Evolutionary conservation across 2,329 filamentous ascomycete species (phyloP), one percentile per base, ranked within the genome.

Genomic region (Arthrobotrys iridis): DNA sequence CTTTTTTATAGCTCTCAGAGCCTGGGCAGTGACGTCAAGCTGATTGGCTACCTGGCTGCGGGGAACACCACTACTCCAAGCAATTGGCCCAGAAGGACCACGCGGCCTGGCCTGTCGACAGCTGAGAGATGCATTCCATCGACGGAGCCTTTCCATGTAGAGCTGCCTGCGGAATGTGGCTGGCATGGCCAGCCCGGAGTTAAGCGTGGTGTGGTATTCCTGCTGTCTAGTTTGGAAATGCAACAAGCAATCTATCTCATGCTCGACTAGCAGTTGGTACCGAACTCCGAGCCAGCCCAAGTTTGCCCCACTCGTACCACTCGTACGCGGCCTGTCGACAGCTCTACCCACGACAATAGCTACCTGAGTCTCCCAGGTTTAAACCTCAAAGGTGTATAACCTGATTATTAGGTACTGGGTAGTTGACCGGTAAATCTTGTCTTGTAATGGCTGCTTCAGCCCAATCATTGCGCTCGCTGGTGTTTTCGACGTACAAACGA

Each of bases 381-480:
- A n/a, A 4, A 22, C 8, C 4, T 8, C 7, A 18, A 33, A n/a
- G n/a, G n/a, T n/a, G n/a, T n/a, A n/a, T n/a, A n/a, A n/a, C n/a
- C n/a, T n/a, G n/a, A n/a, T n/a, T n/a, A n/a, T n/a, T n/a, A n/a
- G n/a, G n/a, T n/a, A n/a, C n/a, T n/a, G n/a, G n/a, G n/a, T n/a
- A n/a, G n/a, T n/a, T n/a, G n/a, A n/a, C n/a, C n/a, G n/a, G n/a
- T n/a, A n/a, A n/a, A n/a, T n/a, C n/a, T 35, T 37, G 41, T 48
- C 46, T 10, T n/a, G 7, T 52, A 43, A 75, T 75, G 71, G 40
- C 71, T 22, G 48, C 63, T 0, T 30, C 71, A 7, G 45, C 46
- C 1, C 63, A 46, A 48, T 75, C 71, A 2, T 57, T 75, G 6
- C 71, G 71, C 4, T 75, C 71, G 46, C 41, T 75, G 7, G 63